Evolutionary conservation across 2,329 filamentous ascomycete species (phyloP).

Genomic region (Colletotrichum sp.): DNA sequence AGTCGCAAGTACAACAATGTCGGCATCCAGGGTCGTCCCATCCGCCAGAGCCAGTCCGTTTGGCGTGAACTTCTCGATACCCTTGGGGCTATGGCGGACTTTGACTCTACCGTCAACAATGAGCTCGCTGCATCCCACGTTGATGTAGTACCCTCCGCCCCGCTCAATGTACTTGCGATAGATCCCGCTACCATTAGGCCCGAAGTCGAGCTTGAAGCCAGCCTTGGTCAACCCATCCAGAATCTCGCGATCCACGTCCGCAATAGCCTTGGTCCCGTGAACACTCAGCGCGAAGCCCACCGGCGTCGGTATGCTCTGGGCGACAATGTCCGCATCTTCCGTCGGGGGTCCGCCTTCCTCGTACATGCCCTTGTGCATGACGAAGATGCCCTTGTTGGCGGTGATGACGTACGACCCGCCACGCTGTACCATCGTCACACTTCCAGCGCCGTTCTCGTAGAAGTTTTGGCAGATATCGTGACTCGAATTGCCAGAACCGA

Average conservation of each 20-base stretch:
- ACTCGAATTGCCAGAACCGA: conserved; percentile 72
- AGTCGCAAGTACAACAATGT: conserved; percentile 68
- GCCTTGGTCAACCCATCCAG: conserved; percentile 53
- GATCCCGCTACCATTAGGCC: conserved; percentile 61
- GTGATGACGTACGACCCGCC: conserved; percentile 69
- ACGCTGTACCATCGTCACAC: conserved; percentile 72
- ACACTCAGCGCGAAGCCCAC: conserved; percentile 57
- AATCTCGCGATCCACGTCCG: conserved; percentile 40
- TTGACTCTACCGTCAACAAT: conserved; percentile 70
- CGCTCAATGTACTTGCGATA: conserved; percentile 68
- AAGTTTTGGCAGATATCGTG: conserved; percentile 75
- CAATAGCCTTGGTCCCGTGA: conserved; percentile 51
- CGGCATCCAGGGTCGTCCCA: conserved; percentile 60
- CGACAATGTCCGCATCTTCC: conserved; percentile 69
- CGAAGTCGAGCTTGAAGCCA: conserved; percentile 66
- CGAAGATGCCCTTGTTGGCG: conserved; percentile 54
- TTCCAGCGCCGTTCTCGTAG: conserved; percentile 66
- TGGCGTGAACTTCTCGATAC: conserved; percentile 53
- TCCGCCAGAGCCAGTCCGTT: conserved; percentile 55
- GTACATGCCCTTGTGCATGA: conserved; percentile 57
- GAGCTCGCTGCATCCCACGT: conserved; percentile 67
- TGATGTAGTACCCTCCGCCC: conserved; percentile 74
- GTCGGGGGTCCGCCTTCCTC: conserved; percentile 59
- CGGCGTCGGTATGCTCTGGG: conserved; percentile 61
- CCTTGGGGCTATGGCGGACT: conserved; percentile 61